Evolutionary conservation across 2,329 filamentous ascomycete genomes (phyloP).

Genomic region (Clarireedia monteithiana): DNA sequence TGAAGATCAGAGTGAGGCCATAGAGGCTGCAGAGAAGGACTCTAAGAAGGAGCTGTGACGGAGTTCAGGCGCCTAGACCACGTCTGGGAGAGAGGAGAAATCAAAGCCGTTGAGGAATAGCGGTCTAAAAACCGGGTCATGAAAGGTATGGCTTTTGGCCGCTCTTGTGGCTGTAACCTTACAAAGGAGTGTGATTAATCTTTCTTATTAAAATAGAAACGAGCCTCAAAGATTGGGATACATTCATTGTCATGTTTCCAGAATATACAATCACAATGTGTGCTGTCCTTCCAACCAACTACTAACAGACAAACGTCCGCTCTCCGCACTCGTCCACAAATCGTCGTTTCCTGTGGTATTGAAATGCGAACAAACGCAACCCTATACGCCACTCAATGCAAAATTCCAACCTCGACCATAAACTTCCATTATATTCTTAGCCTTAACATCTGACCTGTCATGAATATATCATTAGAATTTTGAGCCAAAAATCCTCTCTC

Average conservation of each 20-base stretch:
- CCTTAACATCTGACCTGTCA: slow-evolving; percentile 8
- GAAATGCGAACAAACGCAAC: slow-evolving; percentile 1
- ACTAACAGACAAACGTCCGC: neutral
- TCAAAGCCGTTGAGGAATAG: neutral
- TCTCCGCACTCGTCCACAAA: neutral
- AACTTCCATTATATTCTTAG: slow-evolving; percentile 8
- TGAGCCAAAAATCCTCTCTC: neutral
- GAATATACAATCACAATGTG: neutral
- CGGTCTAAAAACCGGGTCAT: neutral
- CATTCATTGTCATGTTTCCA: slow-evolving; percentile 2
- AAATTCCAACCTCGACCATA: slow-evolving; percentile 15
- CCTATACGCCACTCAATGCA: slow-evolving; percentile 18
- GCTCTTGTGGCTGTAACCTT: no score
- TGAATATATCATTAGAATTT: slow-evolving; percentile 14
- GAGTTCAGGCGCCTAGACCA: neutral
- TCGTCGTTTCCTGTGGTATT: neutral
- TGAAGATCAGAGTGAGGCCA: slow-evolving; percentile 56
- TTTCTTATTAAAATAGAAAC: neutral
- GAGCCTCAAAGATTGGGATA: neutral
- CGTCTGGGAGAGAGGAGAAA: no score
- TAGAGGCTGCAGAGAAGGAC: slow-evolving; percentile 37
- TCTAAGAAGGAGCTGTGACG: slow-evolving; percentile 12
- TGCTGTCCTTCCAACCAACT: no score
- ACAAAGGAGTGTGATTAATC: neutral
- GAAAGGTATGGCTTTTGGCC: slow-evolving; percentile 1